phyloP scores from a whole-genome alignment of 176 grass and related monocot species.

The Neostapfia colusana region DNA sequence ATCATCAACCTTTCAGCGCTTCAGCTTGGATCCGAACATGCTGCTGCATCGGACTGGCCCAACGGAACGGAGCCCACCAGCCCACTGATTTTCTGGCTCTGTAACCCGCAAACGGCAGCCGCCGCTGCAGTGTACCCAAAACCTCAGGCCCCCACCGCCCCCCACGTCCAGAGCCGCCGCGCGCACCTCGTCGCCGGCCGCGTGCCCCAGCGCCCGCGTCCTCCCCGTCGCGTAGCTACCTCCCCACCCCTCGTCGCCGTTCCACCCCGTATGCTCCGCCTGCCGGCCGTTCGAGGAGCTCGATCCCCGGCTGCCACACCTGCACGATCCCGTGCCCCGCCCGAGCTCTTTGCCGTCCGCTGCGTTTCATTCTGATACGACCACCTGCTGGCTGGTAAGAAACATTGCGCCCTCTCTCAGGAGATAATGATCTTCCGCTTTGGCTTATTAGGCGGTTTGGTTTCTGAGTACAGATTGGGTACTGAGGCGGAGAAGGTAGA shows the following conservation, averaged over 20 bases:
- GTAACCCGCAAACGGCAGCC: neutral
- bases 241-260: neutral
- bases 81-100: constrained; percentile 2
- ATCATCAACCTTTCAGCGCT: no score
- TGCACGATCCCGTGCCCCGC: neutral
- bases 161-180: neutral
- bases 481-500: neutral
- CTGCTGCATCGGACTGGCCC: neutral
- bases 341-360: neutral
- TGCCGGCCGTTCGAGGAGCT: neutral
- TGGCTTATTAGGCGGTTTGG: neutral
- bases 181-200: neutral
- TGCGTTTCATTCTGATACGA: neutral
- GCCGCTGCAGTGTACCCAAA: constrained; percentile 1
- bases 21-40: no score
- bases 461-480: neutral
- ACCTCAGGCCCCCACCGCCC: neutral
- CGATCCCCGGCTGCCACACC: neutral
- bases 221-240: neutral
- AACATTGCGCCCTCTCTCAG: neutral
- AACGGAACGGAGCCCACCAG: neutral
- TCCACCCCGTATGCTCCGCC: neutral
- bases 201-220: neutral
- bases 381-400: neutral
- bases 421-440: neutral